A percentile compares a stretch with the other conserved stretches of the same genome.
phyloP scores from a whole-genome alignment of 2,329 filamentous ascomycete species.

The Lecanoromycetidae sp. region DNA sequence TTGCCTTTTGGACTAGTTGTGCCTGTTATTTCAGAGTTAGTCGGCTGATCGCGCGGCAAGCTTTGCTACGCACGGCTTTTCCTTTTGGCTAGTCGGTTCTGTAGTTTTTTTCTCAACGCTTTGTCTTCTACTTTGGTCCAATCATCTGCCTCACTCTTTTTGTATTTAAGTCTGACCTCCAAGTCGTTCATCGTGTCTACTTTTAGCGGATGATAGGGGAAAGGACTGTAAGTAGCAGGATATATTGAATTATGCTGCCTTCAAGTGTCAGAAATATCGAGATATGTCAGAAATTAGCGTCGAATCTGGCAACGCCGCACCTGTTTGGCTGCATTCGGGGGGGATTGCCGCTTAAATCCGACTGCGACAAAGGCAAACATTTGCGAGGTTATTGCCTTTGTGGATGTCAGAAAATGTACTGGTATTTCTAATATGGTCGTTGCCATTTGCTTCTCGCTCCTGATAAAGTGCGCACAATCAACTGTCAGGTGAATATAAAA shows the following conservation, averaged over 20 bases:
- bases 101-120: constrained; percentile 12
- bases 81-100: constrained; percentile 12
- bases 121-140: constrained; percentile 14
- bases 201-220: background rate
- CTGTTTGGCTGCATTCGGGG: too few species aligned
- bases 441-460: too few species aligned
- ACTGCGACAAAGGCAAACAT: too few species aligned
- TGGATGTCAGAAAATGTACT: too few species aligned
- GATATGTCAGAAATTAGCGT: constrained; percentile 10
- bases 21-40: background rate
- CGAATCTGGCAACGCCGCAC: background rate
- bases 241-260: background rate
- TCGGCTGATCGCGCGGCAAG: background rate
- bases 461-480: too few species aligned
- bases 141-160: constrained; percentile 7
- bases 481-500: too few species aligned
- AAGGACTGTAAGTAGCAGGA: background rate
- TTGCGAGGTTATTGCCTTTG: too few species aligned
- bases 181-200: constrained; percentile 3
- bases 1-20: background rate
- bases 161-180: constrained; percentile 7
- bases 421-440: too few species aligned
- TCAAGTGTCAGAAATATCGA: background rate
- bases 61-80: constrained; percentile 9
- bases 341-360: background rate